Base-by-base conservation (phyloP, 805 yeast genomes). In the Cyberlindnera americana region DNA sequence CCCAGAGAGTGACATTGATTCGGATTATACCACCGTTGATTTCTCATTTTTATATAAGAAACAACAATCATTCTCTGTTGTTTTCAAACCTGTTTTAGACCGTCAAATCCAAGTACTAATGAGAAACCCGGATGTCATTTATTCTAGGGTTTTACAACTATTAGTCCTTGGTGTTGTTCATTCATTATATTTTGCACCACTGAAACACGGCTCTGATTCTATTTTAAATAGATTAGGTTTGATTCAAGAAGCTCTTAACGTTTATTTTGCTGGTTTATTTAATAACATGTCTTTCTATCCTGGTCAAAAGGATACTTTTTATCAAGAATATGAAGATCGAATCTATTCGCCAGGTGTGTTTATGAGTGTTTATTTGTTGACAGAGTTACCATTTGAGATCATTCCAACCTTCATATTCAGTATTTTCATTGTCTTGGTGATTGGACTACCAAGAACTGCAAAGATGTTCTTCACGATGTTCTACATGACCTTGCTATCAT, bases 211-310 rank as follows among this genome's bases (percentile, higher is more conserved):
- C 24, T 59, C 61, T 34, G 58, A 60, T 1, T 81, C 91, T 24
- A 71, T 85, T 23, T 70, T 69, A 41, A 77, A 86, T 58, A 65
- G 95, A 48, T 60, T 88, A 14, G 95, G 95, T 3, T 62, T 87
- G 35, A 71, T 83, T 3, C 95, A 88, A 58, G 85, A 84, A 53
- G 72, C 81, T 3, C 65, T 82, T 17, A 78, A 87, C 22, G 57
- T 87, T 37, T 87, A 83, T 54, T 88, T 79, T 57, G 78, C 80
- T 34, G 96, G 96, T 1, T 75, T 87, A 72, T 69, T 88, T 40
- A 84, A 82, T 52, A 87, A 86, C 58, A 67, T 87, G 54, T 75
- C 90, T 1, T 69, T 83, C 13, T 88, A 81, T 55, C 95, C 95
- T 3, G 59, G 64, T 12, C 93, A 86, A 51, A 66, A 90, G 45